Conservation (phyloP, 305 asterid genomes). For the Vinca major region DNA sequence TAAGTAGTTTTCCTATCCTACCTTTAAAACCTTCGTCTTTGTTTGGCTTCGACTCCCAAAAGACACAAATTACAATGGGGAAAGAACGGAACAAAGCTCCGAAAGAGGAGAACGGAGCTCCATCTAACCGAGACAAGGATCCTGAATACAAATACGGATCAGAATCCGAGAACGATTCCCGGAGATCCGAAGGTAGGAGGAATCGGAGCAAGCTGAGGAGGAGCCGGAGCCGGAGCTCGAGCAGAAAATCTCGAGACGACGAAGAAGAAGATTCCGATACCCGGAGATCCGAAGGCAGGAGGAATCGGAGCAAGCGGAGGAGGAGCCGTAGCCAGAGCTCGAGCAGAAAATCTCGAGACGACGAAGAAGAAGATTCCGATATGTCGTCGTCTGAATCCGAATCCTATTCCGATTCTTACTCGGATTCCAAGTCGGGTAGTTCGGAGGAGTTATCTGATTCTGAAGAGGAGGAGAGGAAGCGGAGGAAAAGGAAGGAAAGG, state of each 20-base stretch:
- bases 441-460: slow-evolving; percentile 25
- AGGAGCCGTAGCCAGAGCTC: slow-evolving; percentile 26
- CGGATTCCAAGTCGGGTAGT: slow-evolving; percentile 34
- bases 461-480: slow-evolving; percentile 36
- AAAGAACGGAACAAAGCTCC: slow-evolving; percentile 32
- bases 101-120: slow-evolving; percentile 35
- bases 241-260: slow-evolving; percentile 46
- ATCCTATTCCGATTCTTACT: slow-evolving; percentile 29
- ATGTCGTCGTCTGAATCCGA: slow-evolving; percentile 39
- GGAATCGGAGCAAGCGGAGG: slow-evolving; percentile 29
- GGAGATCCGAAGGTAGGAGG: slow-evolving; percentile 29
- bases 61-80: slow-evolving; percentile 25
- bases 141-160: slow-evolving; percentile 38
- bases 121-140: slow-evolving; percentile 28
- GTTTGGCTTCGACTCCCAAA: not conserved
- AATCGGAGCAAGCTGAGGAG: slow-evolving; percentile 29
- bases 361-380: slow-evolving; percentile 33
- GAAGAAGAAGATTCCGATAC: slow-evolving; percentile 36
- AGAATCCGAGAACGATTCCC: slow-evolving; percentile 28
- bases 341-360: slow-evolving; percentile 44
- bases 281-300: slow-evolving; percentile 29
- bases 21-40: no score
- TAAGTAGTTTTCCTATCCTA: no score
- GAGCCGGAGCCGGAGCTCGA: slow-evolving; percentile 33
- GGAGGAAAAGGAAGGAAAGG: slow-evolving; percentile 40